A percentile compares a stretch with the other conserved stretches of the same genome.
These are phyloP conservation scores for Aspergillus intermedius DNA, from an alignment of 2,329 filamentous ascomycete species.

Conservation along the genomic window DNA sequence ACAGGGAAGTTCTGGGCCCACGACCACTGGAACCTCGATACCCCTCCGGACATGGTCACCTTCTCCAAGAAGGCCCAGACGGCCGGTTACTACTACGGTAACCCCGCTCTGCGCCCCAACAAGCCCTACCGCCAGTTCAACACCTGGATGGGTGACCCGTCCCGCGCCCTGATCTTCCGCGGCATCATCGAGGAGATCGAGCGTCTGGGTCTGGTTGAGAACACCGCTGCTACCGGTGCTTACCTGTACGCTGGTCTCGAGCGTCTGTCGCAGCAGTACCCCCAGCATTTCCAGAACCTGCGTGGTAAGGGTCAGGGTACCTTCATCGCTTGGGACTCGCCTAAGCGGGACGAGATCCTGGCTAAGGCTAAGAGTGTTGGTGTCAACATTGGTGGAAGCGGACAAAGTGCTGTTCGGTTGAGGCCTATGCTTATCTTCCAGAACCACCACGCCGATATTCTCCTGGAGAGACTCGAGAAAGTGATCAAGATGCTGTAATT, in stretches of 20 bases:
- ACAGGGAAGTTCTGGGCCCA: constrained; percentile 96
- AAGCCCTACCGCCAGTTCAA: constrained; percentile 96
- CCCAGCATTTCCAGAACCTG: constrained; percentile 72
- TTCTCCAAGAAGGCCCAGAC: constrained; percentile 95
- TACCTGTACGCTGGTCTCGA: constrained; percentile 70
- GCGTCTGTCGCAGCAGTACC: constrained; percentile 62
- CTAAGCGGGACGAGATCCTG: constrained; percentile 71
- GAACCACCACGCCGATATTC: constrained; percentile 76
- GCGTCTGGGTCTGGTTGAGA: constrained; percentile 66
- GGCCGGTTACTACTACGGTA: constrained; percentile 84
- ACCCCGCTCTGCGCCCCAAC: constrained; percentile 74
- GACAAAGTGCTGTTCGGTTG: constrained; percentile 66
- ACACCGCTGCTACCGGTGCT: constrained; percentile 70
- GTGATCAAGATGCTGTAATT: constrained; percentile 48
- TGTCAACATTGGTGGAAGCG: constrained; percentile 81
- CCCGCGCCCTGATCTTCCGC: constrained; percentile 75
- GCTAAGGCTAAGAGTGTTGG: constrained; percentile 71
- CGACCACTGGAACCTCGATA: constrained; percentile 79
- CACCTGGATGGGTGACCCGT: constrained; percentile 94
- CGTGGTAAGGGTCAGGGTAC: constrained; percentile 83
- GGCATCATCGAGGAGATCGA: constrained; percentile 78
- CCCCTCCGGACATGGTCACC: constrained; percentile 86
- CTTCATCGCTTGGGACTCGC: constrained; percentile 87
- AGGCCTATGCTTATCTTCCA: constrained; percentile 91
- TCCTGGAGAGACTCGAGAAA: constrained; percentile 73